Conservation (phyloP, 1,284 basidiomycete species). For the Bjerkandera adusta region DNA sequence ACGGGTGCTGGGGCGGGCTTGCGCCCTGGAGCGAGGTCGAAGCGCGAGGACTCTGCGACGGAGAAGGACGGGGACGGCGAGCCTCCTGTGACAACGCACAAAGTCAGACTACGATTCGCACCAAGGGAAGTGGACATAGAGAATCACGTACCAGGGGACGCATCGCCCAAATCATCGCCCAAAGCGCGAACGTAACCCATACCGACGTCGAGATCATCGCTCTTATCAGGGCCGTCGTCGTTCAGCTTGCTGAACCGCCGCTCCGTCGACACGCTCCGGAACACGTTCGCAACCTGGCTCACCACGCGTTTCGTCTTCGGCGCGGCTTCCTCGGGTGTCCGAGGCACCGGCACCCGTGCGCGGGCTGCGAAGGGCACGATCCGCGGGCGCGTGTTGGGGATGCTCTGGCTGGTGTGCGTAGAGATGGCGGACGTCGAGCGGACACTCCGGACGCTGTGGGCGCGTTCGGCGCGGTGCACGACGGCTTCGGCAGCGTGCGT, state of each 20-base stretch:
- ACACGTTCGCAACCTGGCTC: conserved; percentile 66
- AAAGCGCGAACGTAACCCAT: conserved; percentile 68
- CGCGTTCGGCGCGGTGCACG: conserved; percentile 45
- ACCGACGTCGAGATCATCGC: conserved; percentile 62
- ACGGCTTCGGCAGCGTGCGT: conserved; percentile 46
- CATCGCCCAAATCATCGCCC: conserved; percentile 39
- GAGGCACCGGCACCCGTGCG: conserved; percentile 62
- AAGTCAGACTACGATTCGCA: neutral
- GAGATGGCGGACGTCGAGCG: conserved; percentile 36
- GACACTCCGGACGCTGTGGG: conserved; percentile 46
- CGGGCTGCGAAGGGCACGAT: conserved; percentile 75
- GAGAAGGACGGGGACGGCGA: conserved; percentile 50
- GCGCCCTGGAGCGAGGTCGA: conserved; percentile 34
- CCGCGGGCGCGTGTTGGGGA: conserved; percentile 44
- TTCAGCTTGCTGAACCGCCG: conserved; percentile 51
- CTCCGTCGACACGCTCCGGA: conserved; percentile 30
- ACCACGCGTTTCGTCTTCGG: conserved; percentile 42
- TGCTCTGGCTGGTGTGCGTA: conserved; percentile 18
- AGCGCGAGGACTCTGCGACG: conserved; percentile 56
- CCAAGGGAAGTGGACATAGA: neutral
- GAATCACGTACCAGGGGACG: conserved; percentile 11
- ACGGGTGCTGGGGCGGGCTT: conserved; percentile 21
- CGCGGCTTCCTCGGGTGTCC: conserved; percentile 33
- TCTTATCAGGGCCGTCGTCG: conserved; percentile 29
- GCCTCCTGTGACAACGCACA: conserved; percentile 23